These are phyloP conservation scores for Tremellales sp. DNA, from an alignment of 1,284 basidiomycete species.

Conservation along the genomic window DNA sequence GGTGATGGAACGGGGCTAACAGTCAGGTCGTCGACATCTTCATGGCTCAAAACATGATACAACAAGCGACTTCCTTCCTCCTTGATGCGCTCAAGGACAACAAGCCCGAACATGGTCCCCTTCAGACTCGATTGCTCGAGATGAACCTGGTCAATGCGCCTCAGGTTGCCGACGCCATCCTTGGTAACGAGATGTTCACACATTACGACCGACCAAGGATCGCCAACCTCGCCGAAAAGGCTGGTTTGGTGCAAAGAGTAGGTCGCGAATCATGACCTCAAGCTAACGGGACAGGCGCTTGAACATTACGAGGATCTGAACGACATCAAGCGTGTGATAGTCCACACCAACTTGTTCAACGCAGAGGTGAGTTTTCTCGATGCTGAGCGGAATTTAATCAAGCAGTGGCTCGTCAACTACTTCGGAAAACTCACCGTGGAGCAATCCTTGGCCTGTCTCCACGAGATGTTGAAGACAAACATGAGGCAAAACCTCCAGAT, in stretches of 20 bases:
- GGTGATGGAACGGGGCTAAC: no score
- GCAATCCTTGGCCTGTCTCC: slow-evolving; percentile 91
- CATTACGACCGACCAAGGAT: slow-evolving; percentile 96
- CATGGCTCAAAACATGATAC: slow-evolving; percentile 99
- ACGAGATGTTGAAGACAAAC: slow-evolving; percentile 96
- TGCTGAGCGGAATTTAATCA: slow-evolving; percentile 3
- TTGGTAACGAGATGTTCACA: slow-evolving; percentile 98
- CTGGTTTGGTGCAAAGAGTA: slow-evolving; percentile 87
- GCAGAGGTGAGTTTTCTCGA: slow-evolving; percentile 60
- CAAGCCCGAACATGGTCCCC: slow-evolving; percentile 91
- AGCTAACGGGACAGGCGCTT: slow-evolving; percentile 62
- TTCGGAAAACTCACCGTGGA: slow-evolving; percentile 98
- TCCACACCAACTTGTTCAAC: slow-evolving; percentile 84
- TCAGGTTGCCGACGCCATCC: slow-evolving; percentile 97
- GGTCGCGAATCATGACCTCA: slow-evolving; percentile 26
- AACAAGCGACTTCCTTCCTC: slow-evolving; percentile 97
- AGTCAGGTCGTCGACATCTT: slow-evolving; percentile 99
- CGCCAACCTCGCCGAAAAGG: slow-evolving; percentile 98
- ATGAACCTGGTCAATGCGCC: slow-evolving; percentile 98
- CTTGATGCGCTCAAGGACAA: slow-evolving; percentile 99
- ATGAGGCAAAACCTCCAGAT: slow-evolving; percentile 97
- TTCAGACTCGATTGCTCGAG: slow-evolving; percentile 95
- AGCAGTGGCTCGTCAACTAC: slow-evolving; percentile 92
- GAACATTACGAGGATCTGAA: slow-evolving; percentile 97
- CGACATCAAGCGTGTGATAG: slow-evolving; percentile 97